Percentiles rank a stretch among this genome's conserved stretches.
Conservation (phyloP, 2,329 filamentous ascomycete genomes). For the Clonostachys byssicola region DNA sequence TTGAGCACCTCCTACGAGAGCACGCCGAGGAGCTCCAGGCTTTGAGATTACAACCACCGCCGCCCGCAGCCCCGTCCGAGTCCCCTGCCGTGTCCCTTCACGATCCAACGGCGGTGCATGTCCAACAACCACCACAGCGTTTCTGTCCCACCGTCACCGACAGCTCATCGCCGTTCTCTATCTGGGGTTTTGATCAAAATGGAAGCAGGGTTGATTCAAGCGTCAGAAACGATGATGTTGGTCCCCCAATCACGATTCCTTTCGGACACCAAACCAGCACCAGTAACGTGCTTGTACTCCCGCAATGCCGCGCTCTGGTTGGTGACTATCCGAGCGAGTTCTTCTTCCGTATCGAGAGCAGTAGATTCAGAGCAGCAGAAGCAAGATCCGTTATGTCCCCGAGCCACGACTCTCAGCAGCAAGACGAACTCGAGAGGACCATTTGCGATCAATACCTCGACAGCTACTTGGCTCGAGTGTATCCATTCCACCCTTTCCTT, state of each 20-base stretch:
- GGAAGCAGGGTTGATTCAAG: background rate
- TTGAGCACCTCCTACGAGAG: too few species aligned
- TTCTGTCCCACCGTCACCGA: background rate
- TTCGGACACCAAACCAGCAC: constrained; percentile 10
- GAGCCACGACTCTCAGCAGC: background rate
- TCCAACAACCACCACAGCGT: too few species aligned
- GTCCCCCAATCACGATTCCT: constrained; percentile 8
- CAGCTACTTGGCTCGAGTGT: constrained; percentile 4
- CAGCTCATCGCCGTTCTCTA: background rate
- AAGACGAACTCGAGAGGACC: background rate
- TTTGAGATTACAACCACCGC: too few species aligned
- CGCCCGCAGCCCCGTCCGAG: too few species aligned
- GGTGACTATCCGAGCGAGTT: constrained; percentile 8
- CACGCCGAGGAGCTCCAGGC: too few species aligned
- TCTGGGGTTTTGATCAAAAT: background rate
- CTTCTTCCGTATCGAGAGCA: constrained; percentile 5
- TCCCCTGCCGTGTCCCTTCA: too few species aligned
- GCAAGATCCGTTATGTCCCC: constrained; percentile 2
- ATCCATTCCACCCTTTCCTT: constrained; percentile 8
- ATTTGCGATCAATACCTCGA: constrained; percentile 4
- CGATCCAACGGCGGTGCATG: too few species aligned
- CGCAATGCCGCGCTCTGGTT: constrained; percentile 6
- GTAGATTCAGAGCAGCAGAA: constrained; percentile 2
- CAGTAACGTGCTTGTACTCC: constrained; percentile 6
- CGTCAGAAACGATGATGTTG: background rate